phyloP scores from a whole-genome alignment of 306 rosid species.

The Arachis hypogaea region DNA sequence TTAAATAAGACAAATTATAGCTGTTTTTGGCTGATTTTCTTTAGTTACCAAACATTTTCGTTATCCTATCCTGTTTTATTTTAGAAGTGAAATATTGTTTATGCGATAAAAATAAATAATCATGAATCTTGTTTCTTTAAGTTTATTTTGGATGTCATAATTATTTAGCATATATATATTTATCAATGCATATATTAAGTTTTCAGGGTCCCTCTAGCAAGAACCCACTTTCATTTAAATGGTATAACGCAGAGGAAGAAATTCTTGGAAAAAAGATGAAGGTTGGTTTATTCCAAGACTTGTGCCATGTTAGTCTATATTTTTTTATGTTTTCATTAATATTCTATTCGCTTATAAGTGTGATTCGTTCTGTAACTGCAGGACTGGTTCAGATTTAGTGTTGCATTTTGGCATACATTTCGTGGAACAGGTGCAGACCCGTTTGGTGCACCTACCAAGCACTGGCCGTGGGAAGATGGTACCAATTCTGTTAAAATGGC shows the following conservation, averaged over 20 bases:
- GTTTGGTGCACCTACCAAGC: constrained; percentile 85
- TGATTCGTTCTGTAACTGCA: constrained; percentile 35
- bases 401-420: constrained; percentile 99
- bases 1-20: too few species aligned
- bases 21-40: too few species aligned
- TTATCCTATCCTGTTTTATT: too few species aligned
- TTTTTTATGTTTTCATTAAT: not conserved
- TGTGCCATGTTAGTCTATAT: not conserved
- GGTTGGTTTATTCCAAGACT: constrained; percentile 51
- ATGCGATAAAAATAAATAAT: too few species aligned
- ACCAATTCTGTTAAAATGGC: constrained; percentile 91
- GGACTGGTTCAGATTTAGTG: constrained; percentile 98
- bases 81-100: too few species aligned
- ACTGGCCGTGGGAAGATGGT: constrained; percentile 99
- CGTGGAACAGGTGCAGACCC: constrained; percentile 94
- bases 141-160: not conserved
- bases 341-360: constrained; percentile 35
- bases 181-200: not conserved
- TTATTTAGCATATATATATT: not conserved
- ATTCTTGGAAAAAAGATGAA: constrained; percentile 94
- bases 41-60: too few species aligned
- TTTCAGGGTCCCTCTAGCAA: constrained; percentile 89
- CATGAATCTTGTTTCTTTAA: not conserved
- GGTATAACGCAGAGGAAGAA: constrained; percentile 89
- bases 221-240: constrained; percentile 77